Conservation (phyloP, 2,329 filamentous ascomycete species). For the Raffaelea arxii region DNA sequence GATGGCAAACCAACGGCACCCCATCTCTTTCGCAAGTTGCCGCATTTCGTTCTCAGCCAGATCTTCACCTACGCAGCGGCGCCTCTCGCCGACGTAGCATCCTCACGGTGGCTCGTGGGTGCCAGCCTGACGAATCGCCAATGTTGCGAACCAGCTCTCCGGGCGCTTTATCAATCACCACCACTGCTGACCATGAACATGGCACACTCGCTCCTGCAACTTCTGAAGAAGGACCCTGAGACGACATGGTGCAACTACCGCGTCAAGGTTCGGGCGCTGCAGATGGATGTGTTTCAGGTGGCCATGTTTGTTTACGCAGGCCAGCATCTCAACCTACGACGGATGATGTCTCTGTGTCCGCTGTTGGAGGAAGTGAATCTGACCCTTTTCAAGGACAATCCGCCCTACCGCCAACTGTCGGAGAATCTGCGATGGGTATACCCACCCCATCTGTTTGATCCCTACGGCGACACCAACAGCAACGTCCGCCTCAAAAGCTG, state of each 20-base stretch:
- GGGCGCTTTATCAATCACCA: constrained; percentile 61
- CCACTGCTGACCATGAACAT: constrained; percentile 43
- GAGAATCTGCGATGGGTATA: constrained; percentile 60
- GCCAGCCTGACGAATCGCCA: constrained; percentile 51
- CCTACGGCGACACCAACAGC: constrained; percentile 33
- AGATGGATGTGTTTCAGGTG: constrained; percentile 54
- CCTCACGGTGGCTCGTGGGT: constrained; percentile 54
- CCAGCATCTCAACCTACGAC: constrained; percentile 32
- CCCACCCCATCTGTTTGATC: constrained; percentile 52
- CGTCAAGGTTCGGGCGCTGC: constrained; percentile 59
- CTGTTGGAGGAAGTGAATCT: constrained; percentile 62
- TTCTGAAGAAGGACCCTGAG: constrained; percentile 44
- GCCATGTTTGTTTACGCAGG: constrained; percentile 43
- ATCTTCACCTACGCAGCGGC: constrained; percentile 61
- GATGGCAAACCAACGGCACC: no score
- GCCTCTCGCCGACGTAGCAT: constrained; percentile 36
- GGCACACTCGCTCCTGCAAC: constrained; percentile 32
- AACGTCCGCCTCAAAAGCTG: constrained; percentile 36
- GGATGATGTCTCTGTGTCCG: constrained; percentile 54
- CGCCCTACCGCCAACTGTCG: constrained; percentile 53
- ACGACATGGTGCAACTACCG: constrained; percentile 52
- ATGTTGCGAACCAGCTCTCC: constrained; percentile 64
- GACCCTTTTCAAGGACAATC: constrained; percentile 57
- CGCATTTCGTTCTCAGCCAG: constrained; percentile 53
- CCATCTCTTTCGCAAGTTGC: constrained; percentile 15